Conservation (phyloP, 148 eudicot genomes). For the Rhododendron griersonianum region DNA sequence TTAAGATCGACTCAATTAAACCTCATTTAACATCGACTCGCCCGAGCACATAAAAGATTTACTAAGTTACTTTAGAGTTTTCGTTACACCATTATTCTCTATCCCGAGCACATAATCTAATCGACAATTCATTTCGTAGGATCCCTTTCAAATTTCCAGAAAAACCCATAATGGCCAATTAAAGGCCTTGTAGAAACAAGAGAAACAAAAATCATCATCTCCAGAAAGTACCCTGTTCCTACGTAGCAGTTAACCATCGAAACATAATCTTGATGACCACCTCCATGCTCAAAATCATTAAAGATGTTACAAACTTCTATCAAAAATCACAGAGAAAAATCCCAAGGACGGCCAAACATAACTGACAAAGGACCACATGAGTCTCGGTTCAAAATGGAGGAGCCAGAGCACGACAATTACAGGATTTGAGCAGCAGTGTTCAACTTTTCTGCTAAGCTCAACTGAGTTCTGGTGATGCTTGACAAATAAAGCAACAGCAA, state of each 20-base stretch:
- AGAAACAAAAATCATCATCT: background rate
- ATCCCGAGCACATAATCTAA: background rate
- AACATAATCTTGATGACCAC: background rate
- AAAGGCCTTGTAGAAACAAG: background rate
- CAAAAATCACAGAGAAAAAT: background rate
- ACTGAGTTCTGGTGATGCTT: conserved; percentile 92
- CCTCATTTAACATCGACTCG: background rate
- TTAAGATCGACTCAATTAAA: too few species aligned
- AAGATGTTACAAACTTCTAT: background rate
- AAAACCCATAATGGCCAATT: background rate
- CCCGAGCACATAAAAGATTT: too few species aligned
- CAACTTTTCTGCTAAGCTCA: conserved; percentile 83
- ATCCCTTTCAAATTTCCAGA: background rate
- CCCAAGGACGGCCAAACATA: background rate
- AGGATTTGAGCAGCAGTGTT: conserved; percentile 95
- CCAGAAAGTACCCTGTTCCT: background rate
- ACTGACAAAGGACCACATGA: background rate
- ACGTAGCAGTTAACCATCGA: background rate
- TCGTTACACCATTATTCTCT: background rate
- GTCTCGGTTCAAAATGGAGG: background rate
- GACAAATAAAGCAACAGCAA: conserved; percentile 79
- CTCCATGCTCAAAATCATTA: background rate
- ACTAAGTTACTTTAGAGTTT: too few species aligned
- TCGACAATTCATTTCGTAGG: background rate
- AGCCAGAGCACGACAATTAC: conserved; percentile 20